Percentiles rank a stretch among this genome's conserved stretches.
phyloP scores from a whole-genome alignment of 306 rosid species.

The Quercus berberidifolia region DNA sequence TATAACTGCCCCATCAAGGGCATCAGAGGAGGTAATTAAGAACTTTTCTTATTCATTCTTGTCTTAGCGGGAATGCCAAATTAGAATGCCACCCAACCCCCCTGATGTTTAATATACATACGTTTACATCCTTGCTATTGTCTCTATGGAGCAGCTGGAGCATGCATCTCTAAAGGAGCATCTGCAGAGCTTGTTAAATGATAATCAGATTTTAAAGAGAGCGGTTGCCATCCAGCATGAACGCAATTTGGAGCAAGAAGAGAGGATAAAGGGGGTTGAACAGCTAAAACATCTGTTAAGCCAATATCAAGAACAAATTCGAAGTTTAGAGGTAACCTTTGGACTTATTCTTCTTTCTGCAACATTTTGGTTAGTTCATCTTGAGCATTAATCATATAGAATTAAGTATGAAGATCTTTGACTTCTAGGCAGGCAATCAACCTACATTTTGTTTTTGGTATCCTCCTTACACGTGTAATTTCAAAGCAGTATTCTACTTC shows the following conservation, averaged over 20 bases:
- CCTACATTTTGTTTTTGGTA: neutral
- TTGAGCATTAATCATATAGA: neutral
- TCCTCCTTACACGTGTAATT: neutral
- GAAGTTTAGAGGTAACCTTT: constrained; percentile 29
- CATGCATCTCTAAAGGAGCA: constrained; percentile 31
- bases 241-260: constrained; percentile 36
- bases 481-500: neutral
- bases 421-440: neutral
- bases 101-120: neutral
- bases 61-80: neutral
- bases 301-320: constrained; percentile 40
- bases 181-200: constrained; percentile 34
- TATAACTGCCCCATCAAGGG: constrained; percentile 20
- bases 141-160: constrained; percentile 21
- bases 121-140: neutral
- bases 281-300: constrained; percentile 27
- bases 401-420: neutral
- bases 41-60: neutral
- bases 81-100: neutral
- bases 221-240: constrained; percentile 42
- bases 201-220: constrained; percentile 42
- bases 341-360: neutral
- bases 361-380: neutral
- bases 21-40: constrained; percentile 23
- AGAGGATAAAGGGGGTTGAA: constrained; percentile 31